Conservation (phyloP, 257 asterid species). For the Petunia secreta region DNA sequence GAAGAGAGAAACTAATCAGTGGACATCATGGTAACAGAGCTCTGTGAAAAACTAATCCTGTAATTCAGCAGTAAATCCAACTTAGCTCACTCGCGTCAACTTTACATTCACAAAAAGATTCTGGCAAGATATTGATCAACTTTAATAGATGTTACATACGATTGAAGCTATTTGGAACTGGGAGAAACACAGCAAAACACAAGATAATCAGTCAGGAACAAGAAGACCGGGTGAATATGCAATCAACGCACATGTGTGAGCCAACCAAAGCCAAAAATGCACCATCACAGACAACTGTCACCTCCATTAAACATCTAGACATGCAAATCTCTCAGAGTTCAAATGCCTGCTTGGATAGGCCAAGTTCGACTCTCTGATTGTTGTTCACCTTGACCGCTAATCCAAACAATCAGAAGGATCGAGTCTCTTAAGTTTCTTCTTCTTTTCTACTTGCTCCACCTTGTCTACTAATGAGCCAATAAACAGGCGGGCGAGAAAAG, state of each 20-base stretch:
- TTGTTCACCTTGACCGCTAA: neutral
- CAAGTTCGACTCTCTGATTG: neutral
- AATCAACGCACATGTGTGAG: neutral
- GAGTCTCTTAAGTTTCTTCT: neutral
- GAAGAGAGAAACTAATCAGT: neutral
- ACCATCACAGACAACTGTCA: neutral
- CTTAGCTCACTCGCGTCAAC: slow-evolving; percentile 6
- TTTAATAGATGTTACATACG: neutral
- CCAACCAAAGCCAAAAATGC: slow-evolving; percentile 1
- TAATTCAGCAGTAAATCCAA: neutral
- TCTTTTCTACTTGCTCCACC: neutral
- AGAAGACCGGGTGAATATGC: neutral
- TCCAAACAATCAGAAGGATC: neutral
- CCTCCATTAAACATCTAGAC: slow-evolving; percentile 6
- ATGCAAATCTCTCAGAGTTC: neutral
- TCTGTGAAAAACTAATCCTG: neutral
- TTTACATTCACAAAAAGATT: neutral
- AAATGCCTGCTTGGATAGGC: neutral
- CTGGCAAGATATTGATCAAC: slow-evolving; percentile 17
- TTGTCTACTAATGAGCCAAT: neutral
- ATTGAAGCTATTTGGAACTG: neutral
- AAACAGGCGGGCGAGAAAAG: neutral
- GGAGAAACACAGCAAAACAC: neutral
- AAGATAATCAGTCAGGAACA: neutral
- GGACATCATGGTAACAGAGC: neutral